These are phyloP conservation scores for Penicillium samsonianum DNA, from an alignment of 495 filamentous ascomycete species.

Conservation along the genomic window DNA sequence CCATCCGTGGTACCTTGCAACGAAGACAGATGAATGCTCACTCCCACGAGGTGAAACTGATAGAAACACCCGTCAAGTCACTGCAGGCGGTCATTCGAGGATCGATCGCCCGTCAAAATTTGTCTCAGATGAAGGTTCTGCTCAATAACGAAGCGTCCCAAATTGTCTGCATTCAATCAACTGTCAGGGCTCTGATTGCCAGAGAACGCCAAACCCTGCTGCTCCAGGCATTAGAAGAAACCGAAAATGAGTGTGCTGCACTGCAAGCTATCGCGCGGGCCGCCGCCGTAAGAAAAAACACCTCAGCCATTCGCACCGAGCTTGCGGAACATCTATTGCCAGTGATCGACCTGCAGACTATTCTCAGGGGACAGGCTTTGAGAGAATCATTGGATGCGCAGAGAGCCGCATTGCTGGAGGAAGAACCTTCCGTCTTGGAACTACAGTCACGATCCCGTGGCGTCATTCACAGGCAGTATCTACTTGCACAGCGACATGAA, in stretches of 20 bases:
- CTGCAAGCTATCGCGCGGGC: constrained; percentile 51
- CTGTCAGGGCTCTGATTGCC: constrained; percentile 38
- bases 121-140: constrained; percentile 35
- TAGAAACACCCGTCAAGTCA: constrained; percentile 28
- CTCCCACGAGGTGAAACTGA: constrained; percentile 48
- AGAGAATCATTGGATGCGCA: constrained; percentile 41
- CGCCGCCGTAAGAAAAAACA: constrained; percentile 28
- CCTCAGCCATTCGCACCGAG: constrained; percentile 28
- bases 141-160: constrained; percentile 33
- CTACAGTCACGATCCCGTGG: constrained; percentile 53
- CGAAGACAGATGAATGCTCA: constrained; percentile 50
- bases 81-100: constrained; percentile 55
- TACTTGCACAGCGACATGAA: constrained; percentile 51
- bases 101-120: constrained; percentile 43
- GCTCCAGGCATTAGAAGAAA: constrained; percentile 34
- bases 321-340: constrained; percentile 33
- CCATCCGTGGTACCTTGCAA: constrained; percentile 59
- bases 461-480: constrained; percentile 41
- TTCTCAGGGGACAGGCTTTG: constrained; percentile 32
- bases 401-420: constrained; percentile 31
- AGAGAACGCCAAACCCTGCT: constrained; percentile 34
- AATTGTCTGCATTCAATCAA: constrained; percentile 51
- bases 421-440: constrained; percentile 39
- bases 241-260: constrained; percentile 24
- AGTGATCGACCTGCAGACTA: constrained; percentile 38